Base-by-base conservation (phyloP, 345 rosid species). In the Eucalyptus camaldulensis region DNA sequence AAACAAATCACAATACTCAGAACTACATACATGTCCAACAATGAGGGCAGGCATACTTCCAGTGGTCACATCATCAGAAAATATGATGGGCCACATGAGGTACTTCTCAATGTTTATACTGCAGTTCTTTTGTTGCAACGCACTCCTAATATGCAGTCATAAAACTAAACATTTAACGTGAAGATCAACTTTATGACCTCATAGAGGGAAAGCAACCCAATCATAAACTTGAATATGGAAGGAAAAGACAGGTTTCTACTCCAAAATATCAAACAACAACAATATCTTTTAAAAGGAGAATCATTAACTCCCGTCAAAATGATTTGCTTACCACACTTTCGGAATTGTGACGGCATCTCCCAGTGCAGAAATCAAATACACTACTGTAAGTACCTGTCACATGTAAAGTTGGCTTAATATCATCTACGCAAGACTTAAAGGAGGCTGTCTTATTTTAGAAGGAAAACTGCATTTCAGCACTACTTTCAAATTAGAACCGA, bases 271-370 rank as follows among this genome's bases (percentile, higher is more conserved):
- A 88, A 88, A 53, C 31, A 31, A 44, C 7, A 19, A 37, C 50
- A 43, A 69, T 33, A 49, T 37, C 76, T 45, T 27, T 69, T 53
- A 43, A 91, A 53, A 87, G 83, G 44, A 88, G 37, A 54, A 53
- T 43, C n/a, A 87, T 49, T 76, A 88, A 65, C 65, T 76, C 85
- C 5, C 0, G 3, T 21, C 27, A n/a, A 90, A 62, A 87, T 88
- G 31, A 49, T 88, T 88, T 29, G 33, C 93, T 90, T 93, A 97
- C 99, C 96, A 98, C 99, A 86, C 99, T 97, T 89, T 95, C 98
- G 67, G 99, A 96, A 87, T 93, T 97, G 91, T 98, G 99, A 25
- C 99, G 97, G 88, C 99, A 98, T 91, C 98, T 97, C 90, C 98
- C 98, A 88, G 98, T 91, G 93, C 99, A 98, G 91, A 94, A 98